Evolutionary conservation across 2,329 filamentous ascomycete species (phyloP), one percentile per base, ranked within the genome.

Genomic region (Aspergillus thermomutatus): DNA sequence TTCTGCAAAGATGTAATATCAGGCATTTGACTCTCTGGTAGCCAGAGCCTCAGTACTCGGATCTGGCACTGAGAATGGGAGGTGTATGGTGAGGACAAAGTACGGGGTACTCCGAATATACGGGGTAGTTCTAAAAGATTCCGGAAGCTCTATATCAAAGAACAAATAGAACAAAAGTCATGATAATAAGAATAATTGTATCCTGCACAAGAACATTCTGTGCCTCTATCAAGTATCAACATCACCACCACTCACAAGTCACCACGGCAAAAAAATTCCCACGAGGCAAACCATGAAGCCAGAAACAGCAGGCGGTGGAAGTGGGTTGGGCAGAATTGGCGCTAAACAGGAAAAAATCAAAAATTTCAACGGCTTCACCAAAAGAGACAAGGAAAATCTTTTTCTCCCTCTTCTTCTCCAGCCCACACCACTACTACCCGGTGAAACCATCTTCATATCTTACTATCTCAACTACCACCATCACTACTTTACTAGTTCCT

Each of bases 1-100:
- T 55, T 60, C 49, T 61, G 63, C 50, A 72, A 58, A 31, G 66
- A 64, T 53, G 68, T 67, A 59, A 73, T 70, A 56, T 70, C 69
- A 58, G 70, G 70, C 71, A 73, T 73, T 57, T 56, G 60, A 27
- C 53, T 53, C 11, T 19, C 34, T 37, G 14, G 28, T 40, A 50
- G n/a, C n/a, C 26, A 37, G 14, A 37, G 14, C 5, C 31, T 17
- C 31, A 37, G 31, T 37, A 17, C 17, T 37, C 14, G 14, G 31
- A 37, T 37, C 14, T 7, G 14, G 3, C 31, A 37, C 31, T 37
- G 17, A 37, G 31, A 37, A 37, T 37, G 14, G 31, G 31, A 37
- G 14, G 14, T 17, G 31, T 37, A 31, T 31, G 17, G 23, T n/a
- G 45, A 28, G 26, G 3, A 26, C 7, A 21, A n/a, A 45, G 31